Percentiles rank a stretch among this genome's conserved stretches.
Evolutionary conservation across 2,329 filamentous ascomycete species (phyloP).

Genomic region (Pseudonectria buxi): DNA sequence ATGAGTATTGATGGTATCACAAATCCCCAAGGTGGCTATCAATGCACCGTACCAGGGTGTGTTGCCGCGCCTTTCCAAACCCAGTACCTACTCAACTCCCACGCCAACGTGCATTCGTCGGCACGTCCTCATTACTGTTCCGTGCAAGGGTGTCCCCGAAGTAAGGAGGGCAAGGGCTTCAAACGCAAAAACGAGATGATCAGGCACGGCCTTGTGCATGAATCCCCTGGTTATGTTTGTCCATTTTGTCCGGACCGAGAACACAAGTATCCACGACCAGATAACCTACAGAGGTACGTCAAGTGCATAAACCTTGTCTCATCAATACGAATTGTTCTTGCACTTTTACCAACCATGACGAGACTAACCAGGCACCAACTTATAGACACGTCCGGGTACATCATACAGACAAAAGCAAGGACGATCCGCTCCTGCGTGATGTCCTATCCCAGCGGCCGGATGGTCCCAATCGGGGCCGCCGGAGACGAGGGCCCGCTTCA

Average conservation of each 20-base stretch:
- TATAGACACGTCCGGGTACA: constrained; percentile 84
- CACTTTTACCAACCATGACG: neutral
- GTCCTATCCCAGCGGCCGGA: constrained; percentile 82
- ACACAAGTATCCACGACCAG: constrained; percentile 89
- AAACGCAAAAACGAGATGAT: constrained; percentile 72
- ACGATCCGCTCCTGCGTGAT: constrained; percentile 72
- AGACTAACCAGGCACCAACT: constrained; percentile 7
- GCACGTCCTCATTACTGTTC: constrained; percentile 60
- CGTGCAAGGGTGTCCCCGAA: constrained; percentile 54
- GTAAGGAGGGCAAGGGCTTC: constrained; percentile 60
- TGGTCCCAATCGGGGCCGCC: constrained; percentile 72
- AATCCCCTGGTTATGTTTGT: constrained; percentile 90
- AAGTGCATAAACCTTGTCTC: constrained; percentile 5
- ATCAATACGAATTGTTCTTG: neutral
- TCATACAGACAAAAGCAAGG: constrained; percentile 82
- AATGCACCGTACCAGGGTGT: constrained; percentile 58
- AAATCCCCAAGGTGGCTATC: constrained; percentile 46
- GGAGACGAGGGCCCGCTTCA: constrained; percentile 52
- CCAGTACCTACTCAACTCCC: constrained; percentile 70
- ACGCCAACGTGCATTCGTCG: constrained; percentile 65
- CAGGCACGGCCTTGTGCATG: constrained; percentile 77
- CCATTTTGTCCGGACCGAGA: constrained; percentile 92
- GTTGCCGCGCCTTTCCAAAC: constrained; percentile 70
- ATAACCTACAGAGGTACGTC: constrained; percentile 84
- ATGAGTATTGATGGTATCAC: constrained; percentile 55